Conservation (phyloP, 2,329 filamentous ascomycete genomes). For the Ophioceras dolichostomum region DNA sequence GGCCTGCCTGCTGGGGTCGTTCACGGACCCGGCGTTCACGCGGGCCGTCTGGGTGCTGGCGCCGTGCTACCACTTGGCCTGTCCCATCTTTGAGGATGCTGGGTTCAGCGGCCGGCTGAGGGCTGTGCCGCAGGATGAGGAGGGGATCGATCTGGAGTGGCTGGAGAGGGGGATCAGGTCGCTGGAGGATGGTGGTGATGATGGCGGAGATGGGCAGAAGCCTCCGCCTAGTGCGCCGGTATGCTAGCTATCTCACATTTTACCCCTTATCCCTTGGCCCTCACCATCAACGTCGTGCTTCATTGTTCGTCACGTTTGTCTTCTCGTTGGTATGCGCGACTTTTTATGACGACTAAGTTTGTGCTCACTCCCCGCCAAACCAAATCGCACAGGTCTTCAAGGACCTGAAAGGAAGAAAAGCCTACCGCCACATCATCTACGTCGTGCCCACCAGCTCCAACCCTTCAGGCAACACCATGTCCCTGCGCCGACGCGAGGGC, state of each 20-base stretch:
- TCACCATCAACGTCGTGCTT: too few species aligned
- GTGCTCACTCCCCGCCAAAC: too few species aligned
- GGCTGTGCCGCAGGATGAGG: conserved; percentile 63
- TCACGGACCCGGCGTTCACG: conserved; percentile 67
- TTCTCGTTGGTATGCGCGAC: too few species aligned
- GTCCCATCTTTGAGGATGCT: conserved; percentile 72
- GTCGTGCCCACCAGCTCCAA: conserved; percentile 82
- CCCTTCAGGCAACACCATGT: conserved; percentile 76
- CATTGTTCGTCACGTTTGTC: too few species aligned
- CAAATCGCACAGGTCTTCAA: conserved; percentile 44
- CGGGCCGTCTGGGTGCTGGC: conserved; percentile 67
- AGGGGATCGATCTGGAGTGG: conserved; percentile 59
- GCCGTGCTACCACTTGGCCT: conserved; percentile 76
- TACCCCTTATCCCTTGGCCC: not conserved
- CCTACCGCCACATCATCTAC: conserved; percentile 83
- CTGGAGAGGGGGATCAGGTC: conserved; percentile 36
- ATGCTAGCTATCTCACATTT: not conserved
- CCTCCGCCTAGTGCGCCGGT: not conserved
- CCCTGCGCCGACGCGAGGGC: conserved; percentile 48
- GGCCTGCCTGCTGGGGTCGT: conserved; percentile 65
- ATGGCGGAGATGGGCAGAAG: not conserved
- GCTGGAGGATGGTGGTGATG: conserved; percentile 10
- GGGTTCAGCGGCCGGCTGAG: conserved; percentile 57
- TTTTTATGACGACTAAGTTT: too few species aligned
- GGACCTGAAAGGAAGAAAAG: conserved; percentile 48